phyloP scores from a whole-genome alignment of 2,329 filamentous ascomycete genomes.

The Penicillium olsonii region DNA sequence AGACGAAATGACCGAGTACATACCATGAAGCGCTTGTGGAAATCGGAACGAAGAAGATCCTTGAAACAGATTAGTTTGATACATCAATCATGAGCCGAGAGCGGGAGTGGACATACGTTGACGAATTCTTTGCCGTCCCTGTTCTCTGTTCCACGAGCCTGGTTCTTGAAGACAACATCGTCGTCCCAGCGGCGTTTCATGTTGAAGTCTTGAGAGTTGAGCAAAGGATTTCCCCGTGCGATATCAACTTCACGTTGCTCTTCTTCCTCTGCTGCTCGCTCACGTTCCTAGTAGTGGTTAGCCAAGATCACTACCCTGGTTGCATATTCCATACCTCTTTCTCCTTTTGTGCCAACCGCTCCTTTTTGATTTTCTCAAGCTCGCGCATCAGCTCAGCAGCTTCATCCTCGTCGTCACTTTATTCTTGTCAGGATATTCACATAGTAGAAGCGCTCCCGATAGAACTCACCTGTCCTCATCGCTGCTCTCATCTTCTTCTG shows the following conservation, averaged over 20 bases:
- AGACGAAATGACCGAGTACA: slow-evolving; percentile 6
- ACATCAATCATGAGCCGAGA: neutral
- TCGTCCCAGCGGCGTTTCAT: slow-evolving; percentile 92
- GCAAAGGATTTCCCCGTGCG: slow-evolving; percentile 84
- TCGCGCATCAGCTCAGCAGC: slow-evolving; percentile 89
- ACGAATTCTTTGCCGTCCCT: slow-evolving; percentile 94
- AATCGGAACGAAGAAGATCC: slow-evolving; percentile 90
- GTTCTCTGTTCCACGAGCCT: slow-evolving; percentile 91
- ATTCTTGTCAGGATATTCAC: slow-evolving; percentile 34
- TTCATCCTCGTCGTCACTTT: slow-evolving; percentile 72
- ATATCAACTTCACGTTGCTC: slow-evolving; percentile 85
- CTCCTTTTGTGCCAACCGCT: slow-evolving; percentile 78
- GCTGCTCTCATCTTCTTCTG: slow-evolving; percentile 59
- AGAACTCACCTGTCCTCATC: slow-evolving; percentile 58
- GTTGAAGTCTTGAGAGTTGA: slow-evolving; percentile 85
- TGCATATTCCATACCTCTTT: slow-evolving; percentile 56
- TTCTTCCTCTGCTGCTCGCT: slow-evolving; percentile 76
- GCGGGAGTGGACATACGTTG: slow-evolving; percentile 64
- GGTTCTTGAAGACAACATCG: slow-evolving; percentile 98
- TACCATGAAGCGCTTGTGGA: slow-evolving; percentile 96
- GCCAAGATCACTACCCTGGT: neutral
- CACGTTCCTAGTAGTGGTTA: slow-evolving; percentile 62
- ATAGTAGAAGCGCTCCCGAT: too few relatives aligned
- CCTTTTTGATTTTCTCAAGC: slow-evolving; percentile 88
- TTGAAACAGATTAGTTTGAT: slow-evolving; percentile 38